Percentiles rank a stretch among this genome's conserved stretches.
Conservation (phyloP, 1,284 basidiomycete genomes). For the Golubevia pallescens region DNA sequence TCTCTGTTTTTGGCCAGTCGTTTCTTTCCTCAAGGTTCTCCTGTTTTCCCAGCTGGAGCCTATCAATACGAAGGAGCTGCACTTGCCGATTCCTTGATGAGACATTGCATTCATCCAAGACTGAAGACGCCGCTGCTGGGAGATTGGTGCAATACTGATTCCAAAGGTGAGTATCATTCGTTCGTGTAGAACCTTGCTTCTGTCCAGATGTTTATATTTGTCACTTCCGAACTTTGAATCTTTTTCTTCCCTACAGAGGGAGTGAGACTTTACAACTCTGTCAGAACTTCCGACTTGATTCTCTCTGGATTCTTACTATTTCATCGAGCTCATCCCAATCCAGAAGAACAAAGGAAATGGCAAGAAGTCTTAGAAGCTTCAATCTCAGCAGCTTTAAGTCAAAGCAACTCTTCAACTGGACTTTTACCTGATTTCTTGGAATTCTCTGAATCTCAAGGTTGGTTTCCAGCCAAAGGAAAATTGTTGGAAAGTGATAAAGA, state of each 20-base stretch:
- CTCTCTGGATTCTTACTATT: conserved; percentile 41
- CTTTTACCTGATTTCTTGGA: conserved; percentile 45
- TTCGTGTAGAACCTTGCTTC: too few species aligned
- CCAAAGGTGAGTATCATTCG: too few species aligned
- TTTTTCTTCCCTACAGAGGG: too few species aligned
- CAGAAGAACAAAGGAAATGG: conserved; percentile 25
- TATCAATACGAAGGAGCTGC: conserved; percentile 30
- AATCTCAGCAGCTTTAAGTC: conserved; percentile 21
- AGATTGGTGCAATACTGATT: conserved; percentile 30
- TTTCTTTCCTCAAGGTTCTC: conserved; percentile 27
- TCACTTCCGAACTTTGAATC: too few species aligned
- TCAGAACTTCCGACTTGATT: conserved; percentile 45
- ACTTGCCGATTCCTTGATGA: conserved; percentile 22
- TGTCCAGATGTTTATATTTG: too few species aligned
- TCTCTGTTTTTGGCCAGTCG: conserved; percentile 31
- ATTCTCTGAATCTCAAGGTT: conserved; percentile 14
- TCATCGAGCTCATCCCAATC: conserved; percentile 22
- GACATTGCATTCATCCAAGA: conserved; percentile 30
- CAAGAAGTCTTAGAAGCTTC: conserved; percentile 31
- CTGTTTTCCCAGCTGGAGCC: conserved; percentile 18
- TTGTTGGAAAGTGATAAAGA: conserved; percentile 43
- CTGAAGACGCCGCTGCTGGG: conserved; percentile 41
- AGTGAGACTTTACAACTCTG: conserved; percentile 32
- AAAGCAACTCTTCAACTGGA: conserved; percentile 12
- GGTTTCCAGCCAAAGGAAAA: conserved; percentile 28